Base-by-base conservation (phyloP, 1,284 basidiomycete species). In the Butyriboletus appendiculatus region DNA sequence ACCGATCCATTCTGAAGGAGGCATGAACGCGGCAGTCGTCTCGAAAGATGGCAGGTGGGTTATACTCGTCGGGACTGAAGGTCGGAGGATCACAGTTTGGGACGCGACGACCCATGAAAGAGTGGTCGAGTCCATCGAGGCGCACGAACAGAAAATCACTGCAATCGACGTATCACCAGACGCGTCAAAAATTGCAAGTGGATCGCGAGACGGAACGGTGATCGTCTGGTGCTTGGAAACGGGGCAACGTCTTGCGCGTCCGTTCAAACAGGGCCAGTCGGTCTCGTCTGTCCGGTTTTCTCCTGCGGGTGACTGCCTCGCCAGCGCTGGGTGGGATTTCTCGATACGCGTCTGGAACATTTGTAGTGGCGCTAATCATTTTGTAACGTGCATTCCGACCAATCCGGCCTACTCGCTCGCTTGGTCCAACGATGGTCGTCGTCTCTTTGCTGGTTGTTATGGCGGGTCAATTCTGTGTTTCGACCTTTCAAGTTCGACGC, bases 1-100 rank as follows among this genome's bases (percentile, higher is more conserved):
- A 10, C 18, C 12, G 2, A 8, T 50, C 34, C 40, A 26, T 40
- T 52, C 38, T 6, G 45, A 35, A 9, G 30, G 35, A 5, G 37
- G 22, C 15, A 40, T 26, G 10, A 34, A 18, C 10, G 3, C 37
- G 14, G 38, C 40, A 11, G 45, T 34, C 28, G 39, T 64, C 38
- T 64, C 62, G 9, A 55, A 47, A 26, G 62, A 65, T 35, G 60
- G 62, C 7, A 65, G 20, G 28, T 62, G 62, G 62, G 45, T 57
- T 3, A 8, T 55, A 41, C 33, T 60, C 8, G 30, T 37, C 4
- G 48, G 43, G n/a, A 18, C 33, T 15, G 20, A 18, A n/a, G 49
- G 54, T 14, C 46, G 40, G 40, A 53, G 3, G 22, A 10, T 66
- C 34, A 16, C 43, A 3, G 39, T 66, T 16, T 62, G 54, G 60